phyloP scores from a whole-genome alignment of 371 early-diverging fungal species.

The Apophysomyces trapeziformis region DNA sequence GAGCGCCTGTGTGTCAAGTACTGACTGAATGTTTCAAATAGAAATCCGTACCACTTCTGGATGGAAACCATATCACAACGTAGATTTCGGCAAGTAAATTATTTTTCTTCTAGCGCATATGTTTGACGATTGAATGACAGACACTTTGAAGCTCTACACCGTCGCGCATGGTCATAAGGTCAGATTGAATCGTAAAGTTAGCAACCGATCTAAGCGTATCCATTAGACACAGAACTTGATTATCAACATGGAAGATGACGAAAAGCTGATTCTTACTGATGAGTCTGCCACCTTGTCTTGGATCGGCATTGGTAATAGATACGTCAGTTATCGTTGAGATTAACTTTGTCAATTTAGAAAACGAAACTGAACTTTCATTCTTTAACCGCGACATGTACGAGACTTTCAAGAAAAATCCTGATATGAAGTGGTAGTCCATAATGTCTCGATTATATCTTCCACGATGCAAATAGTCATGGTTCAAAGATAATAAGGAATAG shows the following conservation, averaged over 20 bases:
- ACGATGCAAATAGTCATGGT: background rate
- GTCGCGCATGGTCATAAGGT: constrained; percentile 87
- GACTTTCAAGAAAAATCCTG: constrained; percentile 76
- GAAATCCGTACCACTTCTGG: constrained; percentile 68
- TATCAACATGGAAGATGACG: constrained; percentile 86
- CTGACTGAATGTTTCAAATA: constrained; percentile 22
- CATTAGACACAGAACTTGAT: constrained; percentile 74
- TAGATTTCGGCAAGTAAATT: constrained; percentile 58
- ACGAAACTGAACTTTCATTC: constrained; percentile 87
- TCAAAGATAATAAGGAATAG: too few species aligned
- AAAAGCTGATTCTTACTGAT: constrained; percentile 63
- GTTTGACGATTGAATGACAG: constrained; percentile 37
- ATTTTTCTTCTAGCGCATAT: background rate
- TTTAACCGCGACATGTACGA: constrained; percentile 79
- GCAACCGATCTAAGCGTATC: constrained; percentile 1
- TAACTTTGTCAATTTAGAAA: constrained; percentile 51
- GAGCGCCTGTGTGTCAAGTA: background rate
- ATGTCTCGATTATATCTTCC: background rate
- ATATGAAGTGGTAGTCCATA: constrained; percentile 73
- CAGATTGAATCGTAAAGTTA: constrained; percentile 11
- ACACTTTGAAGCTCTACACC: constrained; percentile 87
- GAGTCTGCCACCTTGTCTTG: constrained; percentile 64
- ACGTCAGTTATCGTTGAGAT: background rate
- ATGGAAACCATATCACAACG: constrained; percentile 76
- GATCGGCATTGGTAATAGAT: constrained; percentile 63